Evolutionary conservation across 345 rosid species (phyloP), one percentile per base, ranked within the genome.

Genomic region (Streptanthus diversifolius): DNA sequence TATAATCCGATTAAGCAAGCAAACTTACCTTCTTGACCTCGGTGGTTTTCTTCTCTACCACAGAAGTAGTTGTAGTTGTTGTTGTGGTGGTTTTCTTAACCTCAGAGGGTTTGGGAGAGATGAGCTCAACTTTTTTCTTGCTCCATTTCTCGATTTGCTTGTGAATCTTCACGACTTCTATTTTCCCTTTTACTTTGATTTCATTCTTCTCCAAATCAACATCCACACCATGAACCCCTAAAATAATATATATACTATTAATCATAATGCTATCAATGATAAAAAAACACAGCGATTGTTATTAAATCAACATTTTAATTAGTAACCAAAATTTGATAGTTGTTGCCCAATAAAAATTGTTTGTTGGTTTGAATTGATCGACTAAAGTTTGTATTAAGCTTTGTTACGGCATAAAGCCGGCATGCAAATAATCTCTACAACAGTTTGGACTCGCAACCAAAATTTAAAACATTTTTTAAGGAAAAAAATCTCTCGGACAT

Each of bases 141-240:
- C 90, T 84, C 76, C 81, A 68, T 77, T 85, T 90, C 77, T 83
- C 80, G 8, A 92, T 82, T 37, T 54, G 66, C 76, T 85, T 87
- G 21, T 92, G 90, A 49, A 85, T 76, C 82, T 85, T 80, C 19
- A 78, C 61, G 1, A 75, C 85, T 14, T 88, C 92, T 35, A 90
- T 81, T 32, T 11, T 81, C 0, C 98, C 96, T 75, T 83, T 87
- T 52, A 88, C 96, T 79, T 85, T 92, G 43, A 92, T 75, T 55
- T 92, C 95, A 47, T 79, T 66, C 71, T 90, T 90, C 70, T 90
- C 89, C 45, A 74, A 3, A 71, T 82, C 82, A 37, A 73, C 47
- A 0, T 86, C 92, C 67, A 87, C 98, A 5, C 77, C 72, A n/a
- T 85, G 91, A 39, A 92, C 84, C 43, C 96, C 97, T 91, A 29